Evolutionary conservation across 2,329 filamentous ascomycete genomes (phyloP), one percentile per base, ranked within the genome.

Genomic region (Fusarium marasasianum): DNA sequence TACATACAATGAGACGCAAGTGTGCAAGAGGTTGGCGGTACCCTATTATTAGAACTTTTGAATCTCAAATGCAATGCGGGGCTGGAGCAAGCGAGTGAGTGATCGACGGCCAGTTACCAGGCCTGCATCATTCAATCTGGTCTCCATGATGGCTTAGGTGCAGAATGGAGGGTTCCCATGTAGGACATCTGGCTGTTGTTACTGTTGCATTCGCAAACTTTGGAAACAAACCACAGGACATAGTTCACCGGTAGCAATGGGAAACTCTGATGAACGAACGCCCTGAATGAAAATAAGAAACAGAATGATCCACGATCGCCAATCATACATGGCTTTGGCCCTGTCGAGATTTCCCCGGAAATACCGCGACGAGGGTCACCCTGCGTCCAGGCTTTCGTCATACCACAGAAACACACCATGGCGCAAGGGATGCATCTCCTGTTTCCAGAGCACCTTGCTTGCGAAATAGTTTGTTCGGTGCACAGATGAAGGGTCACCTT

Each of bases 341-440:
- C 37, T 35, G 63, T 55, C 35, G 38, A 54, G 59, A 73, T 51
- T 58, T 64, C 69, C 72, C 76, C 76, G 70, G 74, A 69, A 77
- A 70, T 77, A 71, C 76, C 74, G 74, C 74, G 74, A 78, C 74
- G 38, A 53, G 76, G 76, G 74, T 74, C 35, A 26, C 76, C 76
- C 55, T 72, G 60, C 59, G 37, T 26, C 45, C 24, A 54, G 57
- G 55, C 45, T 65, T 53, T 48, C 33, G 26, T 43, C 41, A 22
- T 33, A 33, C 53, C 31, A 44, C 37, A 38, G 61, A 43, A 48
- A 37, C 64, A 55, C 24, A 47, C 48, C 22, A 26, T 24, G 31
- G 50, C 24, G 35, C 67, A 63, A 50, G 58, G 57, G 51, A 44
- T 64, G 26, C 47, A 31, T 47, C 59, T 45, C 73, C 61, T 59